A percentile compares a stretch with the other conserved stretches of the same genome.
These are phyloP conservation scores for Clarkia xantiana DNA, from an alignment of 345 rosid species.

Conservation along the genomic window DNA sequence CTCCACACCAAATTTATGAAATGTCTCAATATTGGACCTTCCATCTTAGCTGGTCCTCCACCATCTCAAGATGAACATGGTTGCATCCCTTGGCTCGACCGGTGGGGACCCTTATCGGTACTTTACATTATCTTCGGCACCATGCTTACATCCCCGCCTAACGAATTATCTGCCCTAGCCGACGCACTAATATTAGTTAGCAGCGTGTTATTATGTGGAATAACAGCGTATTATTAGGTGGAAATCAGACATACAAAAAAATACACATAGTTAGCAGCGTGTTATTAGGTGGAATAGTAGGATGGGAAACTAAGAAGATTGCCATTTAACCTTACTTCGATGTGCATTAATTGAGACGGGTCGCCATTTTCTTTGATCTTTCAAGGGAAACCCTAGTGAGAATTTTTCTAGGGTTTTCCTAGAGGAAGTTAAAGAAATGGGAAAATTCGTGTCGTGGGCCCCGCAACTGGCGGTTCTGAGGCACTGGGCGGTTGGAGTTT, in stretches of 20 bases:
- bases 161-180: slow-evolving; percentile 31
- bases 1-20: slow-evolving; percentile 20
- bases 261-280: too few relatives aligned
- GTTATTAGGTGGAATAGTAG: too few relatives aligned
- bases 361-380: slow-evolving; percentile 53
- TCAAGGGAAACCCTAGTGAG: slow-evolving; percentile 15
- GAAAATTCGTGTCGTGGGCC: background rate
- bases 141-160: slow-evolving; percentile 20
- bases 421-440: slow-evolving; percentile 15
- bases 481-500: background rate
- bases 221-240: too few relatives aligned
- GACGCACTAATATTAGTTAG: slow-evolving; percentile 35
- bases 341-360: too few relatives aligned
- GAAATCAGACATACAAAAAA: too few relatives aligned
- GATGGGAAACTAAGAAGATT: too few relatives aligned
- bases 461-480: background rate
- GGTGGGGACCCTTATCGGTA: slow-evolving; percentile 25
- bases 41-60: slow-evolving; percentile 9
- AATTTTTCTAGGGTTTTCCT: slow-evolving; percentile 21
- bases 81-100: slow-evolving; percentile 44
- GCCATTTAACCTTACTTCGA: too few relatives aligned
- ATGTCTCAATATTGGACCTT: slow-evolving; percentile 35
- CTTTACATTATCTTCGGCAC: slow-evolving; percentile 57
- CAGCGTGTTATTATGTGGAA: too few relatives aligned
- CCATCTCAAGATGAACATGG: slow-evolving; percentile 13